These are phyloP conservation scores for Solanum aculeatissimum DNA, from an alignment of 305 asterid genomes.

Conservation along the genomic window DNA sequence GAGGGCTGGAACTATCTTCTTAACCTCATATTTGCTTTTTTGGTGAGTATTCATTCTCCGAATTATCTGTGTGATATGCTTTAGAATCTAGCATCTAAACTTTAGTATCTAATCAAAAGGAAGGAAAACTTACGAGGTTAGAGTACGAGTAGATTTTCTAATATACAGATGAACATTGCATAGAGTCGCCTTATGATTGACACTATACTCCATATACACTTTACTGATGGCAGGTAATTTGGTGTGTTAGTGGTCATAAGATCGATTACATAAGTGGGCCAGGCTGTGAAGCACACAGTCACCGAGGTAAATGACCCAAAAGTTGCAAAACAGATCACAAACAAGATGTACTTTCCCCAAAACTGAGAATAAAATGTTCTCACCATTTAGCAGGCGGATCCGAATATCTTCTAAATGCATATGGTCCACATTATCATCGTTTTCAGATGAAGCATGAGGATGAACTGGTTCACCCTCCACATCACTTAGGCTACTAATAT, in stretches of 20 bases:
- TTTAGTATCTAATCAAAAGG: not conserved
- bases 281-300: not conserved
- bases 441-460: slow-evolving; percentile 57
- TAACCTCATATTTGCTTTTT: not conserved
- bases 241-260: not conserved
- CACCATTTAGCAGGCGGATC: slow-evolving; percentile 84
- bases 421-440: slow-evolving; percentile 29
- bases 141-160: not conserved
- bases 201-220: not conserved
- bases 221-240: not conserved
- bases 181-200: not conserved
- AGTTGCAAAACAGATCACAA: not conserved
- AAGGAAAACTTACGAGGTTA: not conserved
- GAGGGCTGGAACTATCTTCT: not conserved
- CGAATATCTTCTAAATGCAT: slow-evolving; percentile 77
- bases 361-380: slow-evolving; percentile 5
- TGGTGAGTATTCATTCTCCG: not conserved
- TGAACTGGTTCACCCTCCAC: slow-evolving; percentile 53
- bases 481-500: slow-evolving; percentile 62
- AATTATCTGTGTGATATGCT: not conserved
- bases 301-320: not conserved
- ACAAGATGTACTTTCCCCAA: not conserved
- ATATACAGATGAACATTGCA: not conserved
- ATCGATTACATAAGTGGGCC: not conserved
- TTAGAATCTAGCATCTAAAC: not conserved